Conservation (phyloP, 495 filamentous ascomycete genomes). For the Neurospora sublineolata region DNA sequence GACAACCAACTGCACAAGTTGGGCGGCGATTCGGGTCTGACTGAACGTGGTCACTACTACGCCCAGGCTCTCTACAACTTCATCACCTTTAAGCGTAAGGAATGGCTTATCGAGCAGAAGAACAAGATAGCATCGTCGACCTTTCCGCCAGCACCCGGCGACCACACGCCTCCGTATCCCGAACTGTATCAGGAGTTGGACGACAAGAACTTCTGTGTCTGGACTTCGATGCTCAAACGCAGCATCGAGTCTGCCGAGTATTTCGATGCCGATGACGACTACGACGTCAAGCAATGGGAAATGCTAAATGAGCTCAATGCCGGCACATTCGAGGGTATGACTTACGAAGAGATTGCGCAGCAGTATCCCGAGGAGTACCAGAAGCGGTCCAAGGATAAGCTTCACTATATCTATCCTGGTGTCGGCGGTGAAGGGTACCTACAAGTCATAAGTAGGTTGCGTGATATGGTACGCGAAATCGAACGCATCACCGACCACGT, state of each 20-base stretch:
- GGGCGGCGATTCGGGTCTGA: constrained; percentile 76
- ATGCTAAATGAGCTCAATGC: constrained; percentile 97
- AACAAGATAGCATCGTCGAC: constrained; percentile 56
- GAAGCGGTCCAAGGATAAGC: constrained; percentile 65
- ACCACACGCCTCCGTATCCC: constrained; percentile 89
- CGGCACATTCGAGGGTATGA: constrained; percentile 85
- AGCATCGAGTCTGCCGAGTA: constrained; percentile 71
- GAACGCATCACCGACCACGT: constrained; percentile 96
- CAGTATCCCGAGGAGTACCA: constrained; percentile 67
- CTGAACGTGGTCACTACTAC: constrained; percentile 60
- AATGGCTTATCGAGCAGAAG: constrained; percentile 68
- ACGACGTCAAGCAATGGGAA: constrained; percentile 92
- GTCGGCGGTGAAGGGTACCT: constrained; percentile 93
- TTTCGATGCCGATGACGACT: constrained; percentile 90
- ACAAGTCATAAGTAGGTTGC: constrained; percentile 88
- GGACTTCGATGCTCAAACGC: constrained; percentile 92
- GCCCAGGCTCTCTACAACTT: constrained; percentile 63
- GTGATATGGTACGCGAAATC: constrained; percentile 92
- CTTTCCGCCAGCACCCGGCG: constrained; percentile 76
- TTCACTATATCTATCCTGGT: constrained; percentile 88
- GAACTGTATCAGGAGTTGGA: constrained; percentile 53
- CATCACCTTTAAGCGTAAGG: constrained; percentile 58
- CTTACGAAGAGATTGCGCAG: constrained; percentile 75
- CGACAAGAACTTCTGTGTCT: constrained; percentile 90
- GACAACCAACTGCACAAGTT: constrained; percentile 75